Conservation (phyloP, 106 monocot species). For the Apostasia shenzhenica region DNA sequence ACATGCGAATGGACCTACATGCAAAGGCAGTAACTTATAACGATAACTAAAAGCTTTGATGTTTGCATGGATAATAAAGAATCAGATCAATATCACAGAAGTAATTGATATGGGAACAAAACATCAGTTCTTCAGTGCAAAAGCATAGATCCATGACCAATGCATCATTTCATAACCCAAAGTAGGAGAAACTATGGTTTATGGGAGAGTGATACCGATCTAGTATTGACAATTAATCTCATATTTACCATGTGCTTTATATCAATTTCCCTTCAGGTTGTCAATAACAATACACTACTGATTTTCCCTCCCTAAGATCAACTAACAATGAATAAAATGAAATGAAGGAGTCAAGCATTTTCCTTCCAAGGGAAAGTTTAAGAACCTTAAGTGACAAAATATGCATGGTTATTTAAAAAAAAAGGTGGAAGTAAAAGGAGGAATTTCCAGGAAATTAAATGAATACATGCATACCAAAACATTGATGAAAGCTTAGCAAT, state of each 20-base stretch:
- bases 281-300: background rate
- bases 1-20: slow-evolving; percentile 96
- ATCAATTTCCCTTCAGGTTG: background rate
- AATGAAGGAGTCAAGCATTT: background rate
- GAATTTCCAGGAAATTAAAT: background rate
- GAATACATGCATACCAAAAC: too few relatives aligned
- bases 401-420: background rate
- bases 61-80: background rate
- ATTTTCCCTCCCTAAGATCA: background rate
- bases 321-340: background rate
- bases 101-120: too few relatives aligned
- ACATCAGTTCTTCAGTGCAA: too few relatives aligned
- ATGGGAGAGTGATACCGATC: too few relatives aligned
- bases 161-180: too few relatives aligned
- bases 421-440: background rate
- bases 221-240: too few relatives aligned
- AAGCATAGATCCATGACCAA: too few relatives aligned
- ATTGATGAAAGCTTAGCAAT: too few relatives aligned
- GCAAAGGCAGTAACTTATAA: background rate
- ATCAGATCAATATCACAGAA: too few relatives aligned
- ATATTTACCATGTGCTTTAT: background rate
- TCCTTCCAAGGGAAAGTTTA: background rate
- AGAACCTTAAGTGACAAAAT: background rate
- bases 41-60: background rate
- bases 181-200: too few relatives aligned